Evolutionary conservation across 345 rosid species (phyloP), one percentile per base, ranked within the genome.

Genomic region (Citrus inodora): DNA sequence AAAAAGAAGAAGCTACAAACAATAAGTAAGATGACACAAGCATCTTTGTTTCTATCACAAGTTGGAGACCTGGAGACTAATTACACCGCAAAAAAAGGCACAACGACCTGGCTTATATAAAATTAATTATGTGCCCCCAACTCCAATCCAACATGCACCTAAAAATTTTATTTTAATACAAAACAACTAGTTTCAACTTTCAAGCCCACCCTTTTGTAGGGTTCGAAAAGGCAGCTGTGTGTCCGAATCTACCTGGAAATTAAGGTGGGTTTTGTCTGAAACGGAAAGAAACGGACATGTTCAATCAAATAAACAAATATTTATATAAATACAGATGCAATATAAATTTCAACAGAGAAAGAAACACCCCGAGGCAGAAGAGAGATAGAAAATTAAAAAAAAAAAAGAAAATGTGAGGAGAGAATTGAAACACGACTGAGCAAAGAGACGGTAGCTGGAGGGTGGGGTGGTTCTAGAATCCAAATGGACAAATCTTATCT

Each of bases 201-300:
- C 9, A 25, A 7, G 32, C 65, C 68, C 48, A 53, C 70, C 79
- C 55, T 46, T 46, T 46, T 73, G 79, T 68, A 55, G 79, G 84
- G 73, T 22, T 61, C 48, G 80, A 83, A 82, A 79, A 80, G 84
- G 35, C 21, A 16, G 40, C 68, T 6, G 24, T 7, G 82, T 80
- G 89, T 69, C 78, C 82, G 87, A 88, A 87, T 85, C 91, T 83
- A 85, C 85, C 86, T 88, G 88, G 86, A 87, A 80, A 77, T 83
- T 88, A 86, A 82, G 89, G 88, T 77, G 89, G 82, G 79, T 83
- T 86, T 85, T 86, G 89, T 80, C 89, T 80, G 70, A 38, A 79
- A 77, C 81, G 25, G 42, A 0, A n/a, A 30, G 33, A 78, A 77
- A 79, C 63, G 73, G 75, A 79, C 82, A 70, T 64, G 28, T 46